Evolutionary conservation across 805 yeast species (phyloP).

Genomic region (Sugiyamaella floridensis): DNA sequence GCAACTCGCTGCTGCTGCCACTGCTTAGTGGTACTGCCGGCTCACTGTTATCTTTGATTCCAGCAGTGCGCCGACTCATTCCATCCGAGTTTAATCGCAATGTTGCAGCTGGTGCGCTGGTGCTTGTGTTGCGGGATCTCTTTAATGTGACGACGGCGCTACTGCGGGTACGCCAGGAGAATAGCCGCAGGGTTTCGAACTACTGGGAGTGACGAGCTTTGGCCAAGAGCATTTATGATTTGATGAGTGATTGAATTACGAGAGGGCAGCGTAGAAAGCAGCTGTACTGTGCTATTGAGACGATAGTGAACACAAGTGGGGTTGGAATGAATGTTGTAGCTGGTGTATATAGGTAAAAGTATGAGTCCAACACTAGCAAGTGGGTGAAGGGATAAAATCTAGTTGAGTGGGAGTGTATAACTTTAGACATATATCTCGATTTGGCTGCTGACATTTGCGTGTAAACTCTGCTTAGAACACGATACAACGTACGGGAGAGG

Average conservation of each 20-base stretch:
- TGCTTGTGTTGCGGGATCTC: conserved; percentile 20
- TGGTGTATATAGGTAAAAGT: no score
- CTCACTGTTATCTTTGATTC: conserved; percentile 11
- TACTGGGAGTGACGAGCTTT: conserved; percentile 9
- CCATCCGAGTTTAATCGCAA: conserved; percentile 22
- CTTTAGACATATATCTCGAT: no score
- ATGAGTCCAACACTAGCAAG: no score
- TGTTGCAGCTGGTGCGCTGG: conserved; percentile 20
- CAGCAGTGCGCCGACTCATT: conserved; percentile 12
- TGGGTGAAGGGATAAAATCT: no score
- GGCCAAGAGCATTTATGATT: not conserved
- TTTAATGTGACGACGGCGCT: conserved; percentile 22
- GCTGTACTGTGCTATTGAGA: not conserved
- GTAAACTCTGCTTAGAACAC: no score
- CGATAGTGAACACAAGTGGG: not conserved
- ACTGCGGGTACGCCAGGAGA: conserved; percentile 13
- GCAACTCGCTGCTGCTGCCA: conserved; percentile 18
- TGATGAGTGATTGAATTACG: no score
- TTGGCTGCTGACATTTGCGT: no score
- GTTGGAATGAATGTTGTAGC: not conserved
- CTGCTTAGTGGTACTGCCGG: conserved; percentile 16
- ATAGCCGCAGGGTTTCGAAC: conserved; percentile 14
- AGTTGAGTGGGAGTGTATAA: no score
- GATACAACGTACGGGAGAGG: no score
- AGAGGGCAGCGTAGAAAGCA: not conserved